Base-by-base conservation (phyloP, 805 yeast species). In the Myxozyma monticola region DNA sequence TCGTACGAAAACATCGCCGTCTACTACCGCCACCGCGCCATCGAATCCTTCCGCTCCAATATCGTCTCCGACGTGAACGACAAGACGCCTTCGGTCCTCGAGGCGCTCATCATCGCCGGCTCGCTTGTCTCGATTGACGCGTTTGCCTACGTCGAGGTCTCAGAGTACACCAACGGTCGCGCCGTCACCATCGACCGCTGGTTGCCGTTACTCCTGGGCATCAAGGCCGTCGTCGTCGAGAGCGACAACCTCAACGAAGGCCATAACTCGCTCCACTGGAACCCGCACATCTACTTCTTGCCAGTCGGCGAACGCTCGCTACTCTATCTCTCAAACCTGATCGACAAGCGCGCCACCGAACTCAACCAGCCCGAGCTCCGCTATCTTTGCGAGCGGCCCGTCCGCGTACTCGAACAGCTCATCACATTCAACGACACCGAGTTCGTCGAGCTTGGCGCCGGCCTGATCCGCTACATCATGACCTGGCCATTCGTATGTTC, bases 401-500 rank as follows among this genome's bases (percentile, higher is more conserved):
- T 54, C 15, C 57, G 59, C 9, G 54, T 54, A 12, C 56, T 54
- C 18, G 54, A 51, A 40, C 59, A 47, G 28, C 37, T 54, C 7
- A 54, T 54, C 45, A 51, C 57, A 14, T 53, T 53, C 29, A 54
- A 49, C 42, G 59, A 51, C 39, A 48, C 57, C 25, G 59, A 51
- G 31, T 48, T 49, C 31, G 51, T 44, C 18, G 54, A 48, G 20
- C 50, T 48, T 12, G 56, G 59, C 24, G 59, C 57, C 21, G 59
- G 54, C 5, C 26, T 54, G 24, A 49, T 49, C 14, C 50, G 54
- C 18, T 54, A 54, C 29, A 49, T 54, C 37, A 48, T 54, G 53
- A 54, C 59, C 30, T 54, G 59, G 59, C 59, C 59, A 17, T 54
- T 54, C 24, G 51, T 54, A 7, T 54, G 59, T 30, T 51, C 59